These are phyloP conservation scores for Fusarium devonianum DNA, from an alignment of 2,329 filamentous ascomycete species.

Conservation along the genomic window DNA sequence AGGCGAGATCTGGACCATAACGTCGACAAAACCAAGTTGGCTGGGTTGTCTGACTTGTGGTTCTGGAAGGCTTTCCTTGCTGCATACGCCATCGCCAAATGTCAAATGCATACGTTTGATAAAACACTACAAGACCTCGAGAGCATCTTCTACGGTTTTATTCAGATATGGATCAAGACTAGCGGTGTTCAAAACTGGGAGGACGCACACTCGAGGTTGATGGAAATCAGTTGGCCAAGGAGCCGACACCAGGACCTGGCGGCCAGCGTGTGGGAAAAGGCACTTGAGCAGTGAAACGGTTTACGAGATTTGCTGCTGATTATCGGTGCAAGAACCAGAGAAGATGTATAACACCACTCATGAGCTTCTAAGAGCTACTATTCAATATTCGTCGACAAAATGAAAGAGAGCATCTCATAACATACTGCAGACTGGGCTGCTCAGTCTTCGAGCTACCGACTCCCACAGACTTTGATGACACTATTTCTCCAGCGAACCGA, in stretches of 20 bases:
- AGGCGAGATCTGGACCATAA: constrained; percentile 15
- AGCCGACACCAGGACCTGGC: constrained; percentile 1
- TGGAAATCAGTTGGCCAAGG: constrained; percentile 14
- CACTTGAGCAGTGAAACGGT: background rate
- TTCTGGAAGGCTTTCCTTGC: constrained; percentile 32
- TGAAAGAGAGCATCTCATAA: too few species aligned
- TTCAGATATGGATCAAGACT: constrained; percentile 8
- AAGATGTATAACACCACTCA: background rate
- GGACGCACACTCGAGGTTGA: constrained; percentile 5
- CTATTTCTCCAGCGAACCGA: constrained; percentile 65
- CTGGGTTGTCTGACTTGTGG: constrained; percentile 15
- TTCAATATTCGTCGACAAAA: background rate
- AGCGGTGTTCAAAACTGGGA: constrained; percentile 3
- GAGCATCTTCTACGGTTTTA: background rate
- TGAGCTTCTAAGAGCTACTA: background rate
- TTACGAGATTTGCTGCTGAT: too few species aligned
- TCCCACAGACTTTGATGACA: constrained; percentile 51
- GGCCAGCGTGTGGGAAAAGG: constrained; percentile 5
- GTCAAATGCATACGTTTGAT: background rate
- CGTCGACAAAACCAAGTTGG: accelerated
- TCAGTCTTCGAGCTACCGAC: constrained; percentile 50
- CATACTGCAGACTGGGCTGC: too few species aligned
- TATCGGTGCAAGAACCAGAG: background rate
- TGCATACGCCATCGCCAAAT: constrained; percentile 18
- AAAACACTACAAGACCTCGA: background rate